Evolutionary conservation across 805 yeast species (phyloP).

Genomic region (Phaffomyces antillensis): DNA sequence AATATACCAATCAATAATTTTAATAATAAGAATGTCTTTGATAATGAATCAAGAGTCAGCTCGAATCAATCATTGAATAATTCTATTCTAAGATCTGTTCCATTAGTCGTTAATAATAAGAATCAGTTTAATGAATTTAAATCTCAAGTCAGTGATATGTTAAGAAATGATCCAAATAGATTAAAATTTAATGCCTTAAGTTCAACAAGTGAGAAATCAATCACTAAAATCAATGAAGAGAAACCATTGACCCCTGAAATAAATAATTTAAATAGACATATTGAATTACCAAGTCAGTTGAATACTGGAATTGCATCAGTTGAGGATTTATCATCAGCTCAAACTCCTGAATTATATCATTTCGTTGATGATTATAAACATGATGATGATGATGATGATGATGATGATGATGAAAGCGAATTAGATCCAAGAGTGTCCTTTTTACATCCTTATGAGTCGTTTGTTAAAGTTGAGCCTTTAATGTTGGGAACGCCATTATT

Average conservation of each 20-base stretch:
- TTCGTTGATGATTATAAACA: not conserved
- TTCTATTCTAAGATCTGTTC: not conserved
- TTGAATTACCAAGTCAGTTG: too few relatives aligned
- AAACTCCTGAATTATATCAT: not conserved
- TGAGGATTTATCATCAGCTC: not conserved
- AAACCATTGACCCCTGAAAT: not conserved
- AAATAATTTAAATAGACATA: not conserved
- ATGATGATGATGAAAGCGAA: not conserved
- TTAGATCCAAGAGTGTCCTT: conserved; percentile 8
- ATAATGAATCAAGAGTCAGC: not conserved
- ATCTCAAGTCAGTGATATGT: conserved; percentile 1
- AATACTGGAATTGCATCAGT: too few relatives aligned
- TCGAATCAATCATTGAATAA: not conserved
- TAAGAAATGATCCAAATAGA: conserved; percentile 3
- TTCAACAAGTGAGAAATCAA: not conserved
- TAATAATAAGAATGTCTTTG: not conserved
- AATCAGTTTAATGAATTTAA: not conserved
- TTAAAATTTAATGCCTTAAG: not conserved
- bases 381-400: not conserved
- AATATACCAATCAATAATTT: not conserved
- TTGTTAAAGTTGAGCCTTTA: conserved; percentile 16
- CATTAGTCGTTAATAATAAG: not conserved
- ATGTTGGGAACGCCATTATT: conserved; percentile 16
- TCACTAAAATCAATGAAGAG: not conserved
- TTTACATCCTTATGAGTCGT: conserved; percentile 13